These are phyloP conservation scores for Paraphoma chrysanthemicola DNA, from an alignment of 2,329 filamentous ascomycete genomes.

Conservation along the genomic window DNA sequence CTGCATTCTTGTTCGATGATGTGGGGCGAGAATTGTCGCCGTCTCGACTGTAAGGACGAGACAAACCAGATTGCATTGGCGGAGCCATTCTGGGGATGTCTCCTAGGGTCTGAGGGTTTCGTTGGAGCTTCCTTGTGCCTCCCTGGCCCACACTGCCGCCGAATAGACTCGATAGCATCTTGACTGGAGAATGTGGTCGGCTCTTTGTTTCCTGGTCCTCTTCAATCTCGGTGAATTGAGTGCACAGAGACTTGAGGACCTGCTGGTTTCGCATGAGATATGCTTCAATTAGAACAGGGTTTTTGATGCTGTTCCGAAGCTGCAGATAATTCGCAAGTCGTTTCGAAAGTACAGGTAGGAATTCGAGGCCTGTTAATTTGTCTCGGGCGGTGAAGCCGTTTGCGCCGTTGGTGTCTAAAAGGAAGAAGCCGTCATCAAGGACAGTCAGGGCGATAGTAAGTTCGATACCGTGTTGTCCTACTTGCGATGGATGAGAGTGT, in stretches of 20 bases:
- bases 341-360: slow-evolving; percentile 76
- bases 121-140: slow-evolving; percentile 43
- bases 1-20: slow-evolving; percentile 41
- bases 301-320: slow-evolving; percentile 72
- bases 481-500: slow-evolving; percentile 61
- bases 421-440: slow-evolving; percentile 62
- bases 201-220: slow-evolving; percentile 60
- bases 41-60: slow-evolving; percentile 46
- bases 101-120: slow-evolving; percentile 40
- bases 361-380: slow-evolving; percentile 73
- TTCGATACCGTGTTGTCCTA: slow-evolving; percentile 67
- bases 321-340: slow-evolving; percentile 76
- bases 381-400: slow-evolving; percentile 77
- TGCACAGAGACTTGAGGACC: slow-evolving; percentile 72
- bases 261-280: slow-evolving; percentile 81
- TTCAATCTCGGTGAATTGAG: slow-evolving; percentile 69
- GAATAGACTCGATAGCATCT: slow-evolving; percentile 84
- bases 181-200: slow-evolving; percentile 84
- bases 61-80: slow-evolving; percentile 42
- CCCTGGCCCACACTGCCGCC: slow-evolving; percentile 62
- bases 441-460: slow-evolving; percentile 69
- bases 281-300: slow-evolving; percentile 68
- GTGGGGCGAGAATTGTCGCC: slow-evolving; percentile 41
- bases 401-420: slow-evolving; percentile 67
- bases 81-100: slow-evolving; percentile 47